Evolutionary conservation across 108 stramenopile genomes (phyloP).

Genomic region (Nannochloropsis gaditana): DNA sequence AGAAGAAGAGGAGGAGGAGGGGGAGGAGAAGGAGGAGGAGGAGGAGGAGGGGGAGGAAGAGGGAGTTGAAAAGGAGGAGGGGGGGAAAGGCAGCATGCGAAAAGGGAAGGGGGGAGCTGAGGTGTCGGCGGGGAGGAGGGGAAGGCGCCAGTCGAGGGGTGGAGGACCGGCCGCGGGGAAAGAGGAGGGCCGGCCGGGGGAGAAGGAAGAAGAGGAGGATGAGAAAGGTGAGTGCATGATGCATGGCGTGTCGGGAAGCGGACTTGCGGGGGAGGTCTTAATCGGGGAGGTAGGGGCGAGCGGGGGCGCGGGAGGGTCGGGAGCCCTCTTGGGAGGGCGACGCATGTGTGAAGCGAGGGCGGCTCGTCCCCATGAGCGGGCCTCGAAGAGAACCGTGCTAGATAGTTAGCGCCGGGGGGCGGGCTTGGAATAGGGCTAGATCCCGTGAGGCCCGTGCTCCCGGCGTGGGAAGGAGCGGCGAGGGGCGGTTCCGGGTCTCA

Average conservation of each 20-base stretch:
- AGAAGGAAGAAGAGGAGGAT: not conserved
- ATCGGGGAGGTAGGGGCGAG: not conserved
- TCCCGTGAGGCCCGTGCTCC: too few relatives aligned
- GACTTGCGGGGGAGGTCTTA: not conserved
- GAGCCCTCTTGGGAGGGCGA: not conserved
- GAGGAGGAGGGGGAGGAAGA: slow-evolving; percentile 42
- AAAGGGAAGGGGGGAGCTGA: not conserved
- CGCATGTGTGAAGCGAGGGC: slow-evolving; percentile 16
- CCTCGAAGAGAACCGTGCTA: not conserved
- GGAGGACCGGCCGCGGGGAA: not conserved
- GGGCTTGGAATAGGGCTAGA: not conserved
- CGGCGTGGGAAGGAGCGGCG: too few relatives aligned
- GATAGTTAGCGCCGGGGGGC: slow-evolving; percentile 18
- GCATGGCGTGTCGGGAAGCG: too few relatives aligned
- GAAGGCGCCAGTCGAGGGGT: not conserved
- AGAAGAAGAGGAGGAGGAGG: slow-evolving; percentile 28
- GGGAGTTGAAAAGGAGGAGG: slow-evolving; percentile 21
- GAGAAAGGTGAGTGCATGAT: not conserved
- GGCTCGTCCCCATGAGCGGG: not conserved
- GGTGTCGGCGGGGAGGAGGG: not conserved
- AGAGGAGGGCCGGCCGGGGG: not conserved
- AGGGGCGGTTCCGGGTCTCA: too few relatives aligned
- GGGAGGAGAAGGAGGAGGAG: slow-evolving; percentile 28
- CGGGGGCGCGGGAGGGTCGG: not conserved
- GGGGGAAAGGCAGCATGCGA: not conserved